These are phyloP conservation scores for Yarrowia sp. DNA, from an alignment of 805 yeast species.

Conservation along the genomic window DNA sequence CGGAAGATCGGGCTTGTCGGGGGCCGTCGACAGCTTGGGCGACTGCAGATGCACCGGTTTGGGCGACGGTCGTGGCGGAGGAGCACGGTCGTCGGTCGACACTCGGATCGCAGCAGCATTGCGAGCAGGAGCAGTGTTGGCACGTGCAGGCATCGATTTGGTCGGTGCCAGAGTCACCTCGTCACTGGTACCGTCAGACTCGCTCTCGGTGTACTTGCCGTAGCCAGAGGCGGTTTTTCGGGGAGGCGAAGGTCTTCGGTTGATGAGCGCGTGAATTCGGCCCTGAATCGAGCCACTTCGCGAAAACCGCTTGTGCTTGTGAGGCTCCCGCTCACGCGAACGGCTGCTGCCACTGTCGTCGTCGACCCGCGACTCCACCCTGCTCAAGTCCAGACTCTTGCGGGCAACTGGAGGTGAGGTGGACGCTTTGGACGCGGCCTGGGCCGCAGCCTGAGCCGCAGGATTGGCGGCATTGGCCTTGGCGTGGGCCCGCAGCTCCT, in stretches of 20 bases:
- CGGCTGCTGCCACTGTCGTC: not conserved
- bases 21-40: constrained; percentile 27
- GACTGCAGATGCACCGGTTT: constrained; percentile 34
- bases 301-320: constrained; percentile 32
- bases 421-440: not conserved
- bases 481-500: constrained; percentile 21
- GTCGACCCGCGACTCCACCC: constrained; percentile 16
- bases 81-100: not conserved
- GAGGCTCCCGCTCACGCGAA: constrained; percentile 5
- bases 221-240: constrained; percentile 73
- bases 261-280: constrained; percentile 38
- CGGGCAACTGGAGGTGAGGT: not conserved
- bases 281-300: constrained; percentile 38
- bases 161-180: not conserved
- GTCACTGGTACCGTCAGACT: constrained; percentile 23
- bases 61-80: constrained; percentile 27
- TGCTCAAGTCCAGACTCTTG: constrained; percentile 2
- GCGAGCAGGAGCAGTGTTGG: constrained; percentile 17
- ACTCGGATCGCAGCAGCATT: not conserved
- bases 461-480: not conserved
- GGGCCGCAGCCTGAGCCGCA: not conserved
- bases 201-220: constrained; percentile 62
- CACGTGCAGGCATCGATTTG: not conserved
- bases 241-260: constrained; percentile 42
- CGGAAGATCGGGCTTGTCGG: constrained; percentile 17